Conservation (phyloP, 495 filamentous ascomycete species). For the Pseudomonodictys pantanalensis region DNA sequence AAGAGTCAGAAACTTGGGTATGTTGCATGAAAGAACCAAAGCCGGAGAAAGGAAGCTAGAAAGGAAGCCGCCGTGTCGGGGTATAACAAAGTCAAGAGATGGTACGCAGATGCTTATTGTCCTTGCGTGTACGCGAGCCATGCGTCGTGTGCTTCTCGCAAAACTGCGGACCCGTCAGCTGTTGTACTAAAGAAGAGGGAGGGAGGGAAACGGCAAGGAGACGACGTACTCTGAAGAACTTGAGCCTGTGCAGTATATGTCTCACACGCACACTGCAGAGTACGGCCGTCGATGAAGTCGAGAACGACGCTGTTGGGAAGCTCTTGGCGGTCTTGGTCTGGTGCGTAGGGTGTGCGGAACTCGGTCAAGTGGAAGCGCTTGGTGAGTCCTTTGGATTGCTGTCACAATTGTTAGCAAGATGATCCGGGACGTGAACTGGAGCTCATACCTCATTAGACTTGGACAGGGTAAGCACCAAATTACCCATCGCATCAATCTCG, state of each 20-base stretch:
- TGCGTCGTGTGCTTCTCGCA: conserved; percentile 34
- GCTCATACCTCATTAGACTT: conserved; percentile 37
- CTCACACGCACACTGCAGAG: conserved; percentile 67
- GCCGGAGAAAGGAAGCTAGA: background rate
- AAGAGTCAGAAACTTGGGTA: conserved; percentile 18
- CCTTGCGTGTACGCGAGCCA: conserved; percentile 32
- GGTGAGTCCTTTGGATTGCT: conserved; percentile 49
- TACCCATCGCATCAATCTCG: conserved; percentile 72
- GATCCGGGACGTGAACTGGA: background rate
- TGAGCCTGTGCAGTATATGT: conserved; percentile 28
- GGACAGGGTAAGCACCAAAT: conserved; percentile 66
- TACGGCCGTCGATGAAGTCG: conserved; percentile 79
- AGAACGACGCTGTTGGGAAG: conserved; percentile 78
- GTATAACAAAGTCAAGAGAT: background rate
- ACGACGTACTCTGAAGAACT: conserved; percentile 31
- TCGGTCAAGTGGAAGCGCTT: conserved; percentile 80
- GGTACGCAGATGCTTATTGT: background rate
- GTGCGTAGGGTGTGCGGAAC: conserved; percentile 71
- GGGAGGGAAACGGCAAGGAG: too few relatives aligned
- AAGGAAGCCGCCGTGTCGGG: background rate
- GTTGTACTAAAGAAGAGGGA: background rate
- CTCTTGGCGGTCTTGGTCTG: conserved; percentile 86
- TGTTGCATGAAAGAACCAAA: background rate
- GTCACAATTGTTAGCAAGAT: background rate
- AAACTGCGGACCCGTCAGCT: conserved; percentile 23